These are phyloP conservation scores for Leccinum subgranulosum DNA, from an alignment of 768 basidiomycete genomes.

Conservation along the genomic window DNA sequence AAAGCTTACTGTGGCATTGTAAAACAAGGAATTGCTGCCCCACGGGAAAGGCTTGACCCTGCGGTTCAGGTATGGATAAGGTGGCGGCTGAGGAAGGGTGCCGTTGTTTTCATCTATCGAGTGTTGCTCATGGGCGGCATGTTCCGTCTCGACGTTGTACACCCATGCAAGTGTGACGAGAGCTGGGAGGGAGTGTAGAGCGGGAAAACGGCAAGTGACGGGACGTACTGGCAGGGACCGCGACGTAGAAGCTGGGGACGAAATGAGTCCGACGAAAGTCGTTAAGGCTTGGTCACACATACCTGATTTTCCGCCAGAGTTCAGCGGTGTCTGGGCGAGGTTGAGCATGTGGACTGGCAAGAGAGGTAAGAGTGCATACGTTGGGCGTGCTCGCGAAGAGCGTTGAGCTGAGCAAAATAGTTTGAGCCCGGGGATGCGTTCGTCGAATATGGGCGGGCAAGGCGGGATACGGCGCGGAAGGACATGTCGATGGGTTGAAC, in stretches of 20 bases:
- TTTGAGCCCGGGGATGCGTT: constrained; percentile 36
- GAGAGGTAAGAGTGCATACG: constrained; percentile 38
- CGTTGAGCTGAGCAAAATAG: constrained; percentile 52
- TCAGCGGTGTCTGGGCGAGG: constrained; percentile 58
- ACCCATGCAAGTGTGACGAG: constrained; percentile 41
- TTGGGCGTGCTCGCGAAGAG: constrained; percentile 62
- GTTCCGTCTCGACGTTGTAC: constrained; percentile 55
- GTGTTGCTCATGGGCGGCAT: constrained; percentile 68
- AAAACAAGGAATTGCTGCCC: constrained; percentile 83
- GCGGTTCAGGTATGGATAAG: constrained; percentile 76
- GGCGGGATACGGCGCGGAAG: constrained; percentile 42
- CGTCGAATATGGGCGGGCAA: constrained; percentile 36
- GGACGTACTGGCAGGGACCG: constrained; percentile 68
- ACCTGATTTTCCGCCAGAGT: constrained; percentile 90
- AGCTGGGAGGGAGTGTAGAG: constrained; percentile 15
- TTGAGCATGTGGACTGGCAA: constrained; percentile 9
- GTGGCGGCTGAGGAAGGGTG: constrained; percentile 63
- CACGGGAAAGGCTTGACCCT: constrained; percentile 81
- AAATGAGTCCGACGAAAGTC: constrained; percentile 4
- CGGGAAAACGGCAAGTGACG: background rate
- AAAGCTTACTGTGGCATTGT: constrained; percentile 63
- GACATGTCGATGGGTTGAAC: constrained; percentile 28
- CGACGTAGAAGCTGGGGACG: constrained; percentile 61
- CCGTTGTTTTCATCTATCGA: constrained; percentile 71
- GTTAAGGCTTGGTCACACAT: constrained; percentile 17